phyloP scores from a whole-genome alignment of 2,329 filamentous ascomycete genomes.

The Orbilia javanica region DNA sequence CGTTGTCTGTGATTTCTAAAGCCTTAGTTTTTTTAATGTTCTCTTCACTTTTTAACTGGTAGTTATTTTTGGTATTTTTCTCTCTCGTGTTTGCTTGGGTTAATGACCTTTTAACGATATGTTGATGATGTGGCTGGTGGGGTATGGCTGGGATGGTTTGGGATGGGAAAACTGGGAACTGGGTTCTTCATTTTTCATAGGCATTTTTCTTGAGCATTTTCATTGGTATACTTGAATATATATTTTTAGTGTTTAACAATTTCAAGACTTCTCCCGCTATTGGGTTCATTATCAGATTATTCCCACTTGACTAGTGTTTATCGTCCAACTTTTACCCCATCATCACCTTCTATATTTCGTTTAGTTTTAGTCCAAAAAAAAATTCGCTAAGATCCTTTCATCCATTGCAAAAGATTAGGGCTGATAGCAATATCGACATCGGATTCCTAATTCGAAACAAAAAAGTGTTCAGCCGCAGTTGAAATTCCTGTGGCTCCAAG shows the following conservation, averaged over 20 bases:
- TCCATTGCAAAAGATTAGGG: neutral
- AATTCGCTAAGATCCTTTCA: neutral
- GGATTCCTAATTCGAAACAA: neutral
- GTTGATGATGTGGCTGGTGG: constrained; percentile 32
- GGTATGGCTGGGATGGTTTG: constrained; percentile 32
- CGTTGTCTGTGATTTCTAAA: constrained; percentile 57
- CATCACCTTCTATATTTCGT: neutral
- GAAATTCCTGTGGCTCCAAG: constrained; percentile 7
- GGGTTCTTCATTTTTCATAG: constrained; percentile 19
- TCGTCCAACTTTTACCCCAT: neutral
- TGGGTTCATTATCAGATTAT: constrained; percentile 25
- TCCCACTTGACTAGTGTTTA: constrained; percentile 5
- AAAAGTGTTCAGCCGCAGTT: neutral
- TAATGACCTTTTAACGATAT: constrained; percentile 29
- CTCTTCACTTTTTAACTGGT: constrained; percentile 7
- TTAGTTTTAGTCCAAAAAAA: neutral
- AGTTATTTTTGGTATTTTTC: constrained; percentile 21
- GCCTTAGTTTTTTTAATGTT: constrained; percentile 4
- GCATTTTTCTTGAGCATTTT: constrained; percentile 16
- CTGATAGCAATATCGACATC: neutral
- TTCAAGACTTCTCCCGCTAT: neutral
- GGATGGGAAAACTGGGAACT: constrained; percentile 19
- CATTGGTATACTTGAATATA: constrained; percentile 2
- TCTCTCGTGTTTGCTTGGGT: neutral
- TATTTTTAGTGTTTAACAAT: neutral